Conservation (phyloP, 257 asterid genomes). For the Solanum clarkiae region DNA sequence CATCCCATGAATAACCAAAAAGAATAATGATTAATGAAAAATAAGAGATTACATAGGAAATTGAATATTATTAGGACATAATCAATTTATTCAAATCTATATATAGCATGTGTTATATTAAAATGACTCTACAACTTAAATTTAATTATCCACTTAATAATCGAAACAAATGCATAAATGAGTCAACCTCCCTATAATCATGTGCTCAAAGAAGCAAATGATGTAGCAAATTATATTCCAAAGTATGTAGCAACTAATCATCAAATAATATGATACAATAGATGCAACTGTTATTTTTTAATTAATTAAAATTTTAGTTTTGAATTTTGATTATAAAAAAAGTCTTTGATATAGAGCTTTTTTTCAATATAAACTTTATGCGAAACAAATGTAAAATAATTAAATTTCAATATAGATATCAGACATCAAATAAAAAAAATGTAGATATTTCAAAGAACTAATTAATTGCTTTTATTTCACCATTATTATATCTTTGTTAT, state of each 20-base stretch:
- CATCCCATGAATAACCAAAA: not conserved
- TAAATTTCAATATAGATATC: rapidly evolving
- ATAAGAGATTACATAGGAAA: not conserved
- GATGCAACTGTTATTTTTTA: rapidly evolving
- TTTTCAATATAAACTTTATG: not conserved
- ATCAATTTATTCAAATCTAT: not conserved
- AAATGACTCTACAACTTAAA: not conserved
- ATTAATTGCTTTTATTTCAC: not conserved
- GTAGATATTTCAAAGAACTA: not conserved
- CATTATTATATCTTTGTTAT: not conserved
- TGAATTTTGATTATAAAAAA: not conserved
- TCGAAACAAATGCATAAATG: not conserved
- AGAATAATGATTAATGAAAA: not conserved
- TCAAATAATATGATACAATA: too few species aligned
- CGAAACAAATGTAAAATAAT: rapidly evolving
- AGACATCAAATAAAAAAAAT: not conserved
- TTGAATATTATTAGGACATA: not conserved
- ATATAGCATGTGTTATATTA: not conserved
- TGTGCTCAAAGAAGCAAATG: not conserved
- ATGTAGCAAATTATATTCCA: not conserved
- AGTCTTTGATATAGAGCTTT: rapidly evolving
- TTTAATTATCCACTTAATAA: not conserved
- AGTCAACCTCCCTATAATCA: not conserved
- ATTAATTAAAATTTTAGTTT: not conserved
- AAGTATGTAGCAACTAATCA: not conserved